Evolutionary conservation across 805 yeast species (phyloP).

Genomic region (Yarrowia porcina): DNA sequence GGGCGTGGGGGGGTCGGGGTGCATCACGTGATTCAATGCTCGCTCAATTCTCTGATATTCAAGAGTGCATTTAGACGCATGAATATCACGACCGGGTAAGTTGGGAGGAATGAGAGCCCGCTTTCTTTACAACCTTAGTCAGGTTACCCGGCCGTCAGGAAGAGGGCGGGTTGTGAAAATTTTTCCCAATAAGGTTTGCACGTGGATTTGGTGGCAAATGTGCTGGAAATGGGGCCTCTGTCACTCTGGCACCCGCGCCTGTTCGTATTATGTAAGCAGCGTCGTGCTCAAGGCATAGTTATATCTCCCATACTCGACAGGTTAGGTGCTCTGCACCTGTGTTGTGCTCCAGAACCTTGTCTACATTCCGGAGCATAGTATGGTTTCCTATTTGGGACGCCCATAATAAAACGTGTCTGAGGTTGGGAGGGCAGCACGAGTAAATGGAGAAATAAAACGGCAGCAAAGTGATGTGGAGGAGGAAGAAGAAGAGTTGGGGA

Average conservation of each 20-base stretch:
- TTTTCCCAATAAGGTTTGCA: constrained; percentile 22
- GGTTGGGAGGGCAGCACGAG: not conserved
- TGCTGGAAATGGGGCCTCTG: too few species aligned
- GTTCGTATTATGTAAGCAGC: too few species aligned
- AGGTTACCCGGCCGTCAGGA: not conserved
- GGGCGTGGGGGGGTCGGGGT: not conserved
- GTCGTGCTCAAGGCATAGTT: too few species aligned
- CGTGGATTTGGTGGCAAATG: not conserved
- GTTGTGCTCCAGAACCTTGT: not conserved
- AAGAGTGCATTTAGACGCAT: too few species aligned
- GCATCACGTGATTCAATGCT: constrained; percentile 6
- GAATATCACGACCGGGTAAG: constrained; percentile 9
- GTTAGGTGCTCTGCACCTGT: not conserved
- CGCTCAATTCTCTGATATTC: too few species aligned
- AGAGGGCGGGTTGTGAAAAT: not conserved
- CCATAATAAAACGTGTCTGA: constrained; percentile 10
- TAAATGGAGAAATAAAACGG: not conserved
- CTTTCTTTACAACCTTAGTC: not conserved
- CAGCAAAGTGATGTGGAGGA: not conserved
- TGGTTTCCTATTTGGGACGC: constrained; percentile 7
- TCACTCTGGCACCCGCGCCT: too few species aligned
- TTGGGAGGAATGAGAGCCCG: not conserved
- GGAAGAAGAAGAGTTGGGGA: too few species aligned
- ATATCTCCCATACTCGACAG: too few species aligned
- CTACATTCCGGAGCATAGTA: constrained; percentile 9